These are phyloP conservation scores for Linum lewisii DNA, from an alignment of 345 rosid genomes.

Conservation along the genomic window DNA sequence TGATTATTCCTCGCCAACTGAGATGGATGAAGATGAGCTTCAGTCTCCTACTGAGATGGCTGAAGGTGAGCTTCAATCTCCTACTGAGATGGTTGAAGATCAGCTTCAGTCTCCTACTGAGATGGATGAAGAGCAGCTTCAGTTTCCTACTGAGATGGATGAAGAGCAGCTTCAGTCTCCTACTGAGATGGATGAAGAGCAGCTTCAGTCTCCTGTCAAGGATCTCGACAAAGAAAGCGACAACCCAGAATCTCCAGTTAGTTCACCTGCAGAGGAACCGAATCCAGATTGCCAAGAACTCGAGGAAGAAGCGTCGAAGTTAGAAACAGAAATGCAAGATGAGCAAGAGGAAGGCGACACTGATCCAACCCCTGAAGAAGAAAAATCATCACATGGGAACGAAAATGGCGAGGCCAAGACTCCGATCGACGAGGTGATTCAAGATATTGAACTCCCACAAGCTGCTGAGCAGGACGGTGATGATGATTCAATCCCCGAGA, in stretches of 20 bases:
- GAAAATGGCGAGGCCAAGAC: slow-evolving; percentile 21
- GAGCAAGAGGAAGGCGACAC: slow-evolving; percentile 24
- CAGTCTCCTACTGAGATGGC: no score
- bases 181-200: no score
- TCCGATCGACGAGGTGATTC: slow-evolving; percentile 11
- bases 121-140: no score
- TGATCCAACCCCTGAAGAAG: slow-evolving; percentile 24
- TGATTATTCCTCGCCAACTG: no score
- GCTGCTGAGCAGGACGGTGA: slow-evolving; percentile 11
- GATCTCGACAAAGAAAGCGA: slow-evolving; percentile 23
- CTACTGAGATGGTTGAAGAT: no score
- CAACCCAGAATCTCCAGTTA: slow-evolving; percentile 15
- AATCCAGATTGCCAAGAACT: slow-evolving; percentile 28
- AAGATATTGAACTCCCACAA: slow-evolving; percentile 12
- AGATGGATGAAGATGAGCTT: no score
- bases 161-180: no score
- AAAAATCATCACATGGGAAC: slow-evolving; percentile 17
- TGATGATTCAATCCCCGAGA: slow-evolving; percentile 15
- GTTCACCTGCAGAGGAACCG: slow-evolving; percentile 32
- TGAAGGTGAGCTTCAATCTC: no score
- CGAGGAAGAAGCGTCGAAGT: slow-evolving; percentile 20
- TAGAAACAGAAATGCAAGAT: slow-evolving; percentile 17
- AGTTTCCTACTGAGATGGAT: no score
- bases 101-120: no score
- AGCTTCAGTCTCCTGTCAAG: no score